A percentile compares a stretch with the other conserved stretches of the same genome.
phyloP scores from a whole-genome alignment of 495 filamentous ascomycete genomes.

The Xylaria flabelliformis region DNA sequence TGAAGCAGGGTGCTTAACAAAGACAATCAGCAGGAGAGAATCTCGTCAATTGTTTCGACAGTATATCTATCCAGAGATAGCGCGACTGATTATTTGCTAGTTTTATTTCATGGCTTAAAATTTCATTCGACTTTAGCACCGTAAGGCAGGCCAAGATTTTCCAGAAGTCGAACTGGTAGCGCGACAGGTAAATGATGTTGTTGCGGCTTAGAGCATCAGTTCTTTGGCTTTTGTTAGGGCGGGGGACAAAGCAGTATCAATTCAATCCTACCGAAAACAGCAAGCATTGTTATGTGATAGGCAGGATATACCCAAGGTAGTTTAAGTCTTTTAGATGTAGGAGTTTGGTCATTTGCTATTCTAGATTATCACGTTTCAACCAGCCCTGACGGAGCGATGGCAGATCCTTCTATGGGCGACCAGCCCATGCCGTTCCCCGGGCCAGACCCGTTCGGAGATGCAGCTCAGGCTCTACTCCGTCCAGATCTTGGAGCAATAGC shows the following conservation, averaged over 20 bases:
- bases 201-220: no score
- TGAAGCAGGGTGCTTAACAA: neutral
- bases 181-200: neutral
- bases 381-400: neutral
- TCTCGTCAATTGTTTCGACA: neutral
- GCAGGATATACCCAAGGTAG: neutral
- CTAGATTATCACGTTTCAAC: neutral
- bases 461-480: no score
- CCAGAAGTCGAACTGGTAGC: neutral
- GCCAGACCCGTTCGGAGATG: no score
- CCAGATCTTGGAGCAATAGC: no score
- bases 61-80: neutral
- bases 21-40: neutral
- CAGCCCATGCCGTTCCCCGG: no score
- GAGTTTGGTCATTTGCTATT: neutral
- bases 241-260: neutral
- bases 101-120: neutral
- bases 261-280: slow-evolving; percentile 9
- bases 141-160: neutral
- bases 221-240: neutral
- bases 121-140: neutral
- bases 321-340: neutral
- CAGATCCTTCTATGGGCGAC: no score
- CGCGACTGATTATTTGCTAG: no score
- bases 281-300: neutral